Conservation (phyloP, 257 asterid species). For the Fraxinus quadrangulata region DNA sequence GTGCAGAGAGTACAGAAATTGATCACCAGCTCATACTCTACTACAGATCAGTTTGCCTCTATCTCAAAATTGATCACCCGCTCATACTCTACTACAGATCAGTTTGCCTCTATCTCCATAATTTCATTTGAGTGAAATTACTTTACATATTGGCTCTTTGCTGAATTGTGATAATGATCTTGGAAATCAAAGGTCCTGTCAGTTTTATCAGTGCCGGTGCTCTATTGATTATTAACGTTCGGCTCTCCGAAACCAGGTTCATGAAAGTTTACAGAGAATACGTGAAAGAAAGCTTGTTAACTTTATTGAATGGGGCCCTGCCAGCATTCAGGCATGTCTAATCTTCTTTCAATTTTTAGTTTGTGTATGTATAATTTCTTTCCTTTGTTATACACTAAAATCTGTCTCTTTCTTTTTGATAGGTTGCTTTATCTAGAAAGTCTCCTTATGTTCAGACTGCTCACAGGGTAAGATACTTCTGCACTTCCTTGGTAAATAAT, state of each 20-base stretch:
- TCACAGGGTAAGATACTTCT: conserved; percentile 71
- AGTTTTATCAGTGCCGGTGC: background rate
- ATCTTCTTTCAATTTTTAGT: conserved; percentile 6
- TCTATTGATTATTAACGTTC: conserved; percentile 11
- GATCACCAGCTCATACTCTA: background rate
- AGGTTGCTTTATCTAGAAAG: conserved; percentile 99
- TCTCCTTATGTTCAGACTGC: conserved; percentile 99
- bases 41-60: conserved; percentile 17
- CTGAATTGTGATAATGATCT: conserved; percentile 19
- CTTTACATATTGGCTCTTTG: conserved; percentile 1
- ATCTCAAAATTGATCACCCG: background rate
- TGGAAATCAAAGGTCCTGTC: background rate
- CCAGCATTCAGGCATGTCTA: conserved; percentile 86
- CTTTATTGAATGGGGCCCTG: conserved; percentile 99
- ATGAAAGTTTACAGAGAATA: conserved; percentile 95
- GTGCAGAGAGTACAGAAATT: background rate
- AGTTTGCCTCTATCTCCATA: conserved; percentile 18
- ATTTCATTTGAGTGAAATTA: conserved; percentile 1
- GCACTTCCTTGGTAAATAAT: conserved; percentile 13
- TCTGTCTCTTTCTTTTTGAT: conserved; percentile 31
- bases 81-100: background rate
- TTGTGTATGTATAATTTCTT: conserved; percentile 15
- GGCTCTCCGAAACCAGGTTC: conserved; percentile 62
- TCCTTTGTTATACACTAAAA: conserved; percentile 12
- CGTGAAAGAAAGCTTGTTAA: conserved; percentile 98